Evolutionary conservation across 371 early-diverging fungal genomes (phyloP), one percentile per base, ranked within the genome.

Genomic region (Circinella minor): DNA sequence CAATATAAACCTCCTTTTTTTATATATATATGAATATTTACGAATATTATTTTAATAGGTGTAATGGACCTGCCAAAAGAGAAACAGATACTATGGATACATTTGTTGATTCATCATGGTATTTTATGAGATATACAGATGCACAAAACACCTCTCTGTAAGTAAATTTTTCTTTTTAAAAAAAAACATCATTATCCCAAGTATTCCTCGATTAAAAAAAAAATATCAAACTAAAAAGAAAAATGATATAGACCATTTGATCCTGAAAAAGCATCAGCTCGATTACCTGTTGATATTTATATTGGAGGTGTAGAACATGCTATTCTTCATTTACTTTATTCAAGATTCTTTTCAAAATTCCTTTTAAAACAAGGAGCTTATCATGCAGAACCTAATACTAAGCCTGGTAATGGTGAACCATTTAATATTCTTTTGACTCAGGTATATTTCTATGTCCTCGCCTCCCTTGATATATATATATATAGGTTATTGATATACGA

Each of bases 61-160:
- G 95, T 73, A 74, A 85, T 49, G 88, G 90, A 6, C 83, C 89
- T 7, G 94, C 94, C n/a, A 83, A 81, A 55, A 84, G 94, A 47
- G 98, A 97, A 63, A 91, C 93, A 5, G 97, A 98, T 70, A 96
- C 97, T 0, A 96, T 98, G 93, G 97, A 97, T 74, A 97, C 97
- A 7, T 98, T 97, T 86, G 95, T 97, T 7, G 98, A 97, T 73
- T 96, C 96, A 0, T 94, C 97, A 0, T 98, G 97, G 97, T 98
- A 98, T 74, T 98, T 90, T 81, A 77, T 97, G 78, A 85, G 97
- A 66, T 95, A 86, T 70, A 75, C 90, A 3, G 96, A 97, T 72
- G 85, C 96, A 1, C 81, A 90, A 4, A 96, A 96, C 74, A 71
- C 67, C 11, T 54, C 62, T 0, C 60, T 83, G 78, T 84, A 84